Base-by-base conservation (phyloP, 2,329 filamentous ascomycete species). In the Diaporthe amygdali region DNA sequence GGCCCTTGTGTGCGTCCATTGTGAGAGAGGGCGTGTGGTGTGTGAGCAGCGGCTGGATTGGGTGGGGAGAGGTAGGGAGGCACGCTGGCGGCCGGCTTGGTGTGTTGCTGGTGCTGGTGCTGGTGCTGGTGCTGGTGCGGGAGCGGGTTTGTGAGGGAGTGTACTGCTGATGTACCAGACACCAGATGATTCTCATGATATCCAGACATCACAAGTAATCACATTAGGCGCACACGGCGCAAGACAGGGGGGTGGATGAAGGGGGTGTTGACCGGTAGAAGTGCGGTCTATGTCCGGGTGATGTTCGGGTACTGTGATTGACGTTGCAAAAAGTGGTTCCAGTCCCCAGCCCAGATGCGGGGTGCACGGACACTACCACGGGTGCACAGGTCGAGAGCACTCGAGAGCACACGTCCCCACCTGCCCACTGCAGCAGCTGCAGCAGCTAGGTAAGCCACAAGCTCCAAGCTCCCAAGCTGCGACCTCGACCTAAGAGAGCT, bases 231-330 rank as follows among this genome's bases (percentile, higher is more conserved):
- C 52, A 37, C 14, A 49, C 63, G 15, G 49, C 41, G n/a, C 51
- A 55, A 30, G 37, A 54, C 46, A 51, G 55, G 70, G 70, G 44
- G 32, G 20, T 46, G 22, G 32, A 49, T n/a, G 20, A 69, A 49
- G 34, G 54, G 47, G 37, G 55, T 51, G 20, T 34, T 47, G 52
- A 30, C 64, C 66, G 70, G 70, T 63, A 72, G 69, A 72, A 72
- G 69, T 52, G 64, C 70, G 70, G 70, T 72, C 61, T 66, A 52
- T 66, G 51, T 72, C 70, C 70, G 70, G 70, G 49, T 66, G 44
- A 72, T 70, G 67, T 70, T 49, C 70, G 70, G 70, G 34, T 63
- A 34, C 54, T 55, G 51, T 44, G 46, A 54, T 5, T 44, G 54
- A 61, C 49, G 66, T 66, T 70, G 49, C 59, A 44, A 70, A 54